Evolutionary conservation across 768 basidiomycete genomes (phyloP), one percentile per base, ranked within the genome.

Genomic region (Pleurotus sapidus): DNA sequence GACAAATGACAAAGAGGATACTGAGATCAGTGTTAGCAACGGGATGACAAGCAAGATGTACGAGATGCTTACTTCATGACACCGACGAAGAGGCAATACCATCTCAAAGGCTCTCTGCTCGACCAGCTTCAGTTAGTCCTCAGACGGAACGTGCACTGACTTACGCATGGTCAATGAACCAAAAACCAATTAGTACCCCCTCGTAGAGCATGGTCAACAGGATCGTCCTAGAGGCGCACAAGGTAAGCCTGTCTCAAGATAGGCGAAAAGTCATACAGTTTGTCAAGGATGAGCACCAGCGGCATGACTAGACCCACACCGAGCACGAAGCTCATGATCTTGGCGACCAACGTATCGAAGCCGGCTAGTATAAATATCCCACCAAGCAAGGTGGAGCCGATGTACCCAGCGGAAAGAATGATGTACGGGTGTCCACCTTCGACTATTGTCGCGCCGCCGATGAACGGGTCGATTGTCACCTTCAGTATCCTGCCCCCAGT

Each of bases 81-180:
- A 14, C 92, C 91, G 56, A 93, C 70, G 66, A 92, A 89, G 24
- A 91, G 77, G 64, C 87, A 88, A 61, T 89, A 91, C 89, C 88
- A 93, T 55, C 95, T 79, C 55, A 96, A 72, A 45, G 90, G 88
- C 72, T 86, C 86, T 43, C 87, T 95, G 62, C 14, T 65, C 45
- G 3, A 49, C 48, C 60, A 34, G 11, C 56, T 39, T 46, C 24
- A 37, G 59, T 49, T 48, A 30, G 37, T 20, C 49, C 1, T 45
- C 17, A 5, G 38, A 9, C 39, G 57, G 49, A 24, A n/a, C 17
- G 23, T 48, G 23, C 17, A 25, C 56, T 60, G 53, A 78, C 87
- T 62, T 70, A 89, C 93, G 80, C 94, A 69, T 98, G 95, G 66
- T 88, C 93, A 45, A 95, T 85, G 68, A 96, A 97, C 95, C 95